These are phyloP conservation scores for Zygosaccharomyces siamensis DNA, from an alignment of 805 yeast species.

Conservation along the genomic window DNA sequence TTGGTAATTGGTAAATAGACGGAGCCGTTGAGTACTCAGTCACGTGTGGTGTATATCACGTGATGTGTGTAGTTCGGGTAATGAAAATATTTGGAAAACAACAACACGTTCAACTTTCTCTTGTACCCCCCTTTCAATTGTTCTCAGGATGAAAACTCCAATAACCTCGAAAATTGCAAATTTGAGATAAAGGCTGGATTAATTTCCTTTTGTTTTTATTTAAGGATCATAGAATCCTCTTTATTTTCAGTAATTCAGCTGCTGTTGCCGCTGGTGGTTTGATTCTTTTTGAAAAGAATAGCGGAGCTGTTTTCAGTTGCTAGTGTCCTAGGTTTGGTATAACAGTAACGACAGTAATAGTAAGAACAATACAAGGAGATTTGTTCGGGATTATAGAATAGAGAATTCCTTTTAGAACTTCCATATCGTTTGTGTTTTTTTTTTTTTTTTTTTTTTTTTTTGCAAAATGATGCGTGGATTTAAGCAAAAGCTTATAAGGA, in stretches of 20 bases:
- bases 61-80: neutral
- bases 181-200: neutral
- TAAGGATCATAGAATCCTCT: neutral
- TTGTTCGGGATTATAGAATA: neutral
- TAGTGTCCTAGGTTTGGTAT: neutral
- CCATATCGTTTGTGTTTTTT: neutral
- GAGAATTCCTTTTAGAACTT: neutral
- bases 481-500: constrained; percentile 47
- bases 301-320: neutral
- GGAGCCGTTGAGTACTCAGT: too few species aligned
- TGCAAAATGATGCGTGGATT: constrained; percentile 69
- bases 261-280: neutral
- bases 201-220: neutral
- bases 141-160: neutral
- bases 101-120: constrained; percentile 5
- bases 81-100: neutral
- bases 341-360: neutral
- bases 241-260: neutral
- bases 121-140: constrained; percentile 4
- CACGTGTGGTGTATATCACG: neutral
- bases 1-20: neutral
- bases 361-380: neutral
- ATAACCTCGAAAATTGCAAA: neutral
- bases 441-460: neutral
- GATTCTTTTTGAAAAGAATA: neutral